Evolutionary conservation across 495 filamentous ascomycete species (phyloP).

Genomic region (Xylaria nigripes): DNA sequence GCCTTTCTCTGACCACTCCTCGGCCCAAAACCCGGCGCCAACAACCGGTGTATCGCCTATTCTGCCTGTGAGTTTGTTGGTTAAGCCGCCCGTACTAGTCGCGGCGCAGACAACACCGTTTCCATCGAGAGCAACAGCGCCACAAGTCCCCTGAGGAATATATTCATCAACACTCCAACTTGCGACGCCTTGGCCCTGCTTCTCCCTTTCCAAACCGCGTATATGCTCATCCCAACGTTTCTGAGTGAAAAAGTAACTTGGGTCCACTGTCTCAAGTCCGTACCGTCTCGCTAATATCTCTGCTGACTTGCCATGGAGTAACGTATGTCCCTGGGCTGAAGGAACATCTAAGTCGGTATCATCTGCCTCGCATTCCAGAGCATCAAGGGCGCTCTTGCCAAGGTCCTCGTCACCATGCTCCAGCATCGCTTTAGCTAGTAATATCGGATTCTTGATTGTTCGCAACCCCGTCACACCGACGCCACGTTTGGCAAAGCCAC

Average conservation of each 20-base stretch:
- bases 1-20: conserved; percentile 56
- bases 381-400: not conserved
- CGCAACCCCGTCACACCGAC: conserved; percentile 65
- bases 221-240: conserved; percentile 77
- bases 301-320: conserved; percentile 57
- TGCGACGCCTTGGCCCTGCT: conserved; percentile 21
- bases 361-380: conserved; percentile 9
- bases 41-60: conserved; percentile 84
- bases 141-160: conserved; percentile 75
- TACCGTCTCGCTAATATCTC: conserved; percentile 58
- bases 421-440: conserved; percentile 64
- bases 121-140: conserved; percentile 68
- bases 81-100: conserved; percentile 81
- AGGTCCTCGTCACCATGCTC: conserved; percentile 50
- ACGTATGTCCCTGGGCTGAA: conserved; percentile 54
- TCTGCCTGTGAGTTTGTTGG: conserved; percentile 77
- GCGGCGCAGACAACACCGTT: conserved; percentile 67
- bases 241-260: conserved; percentile 70
- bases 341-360: conserved; percentile 30
- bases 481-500: conserved; percentile 63
- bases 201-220: conserved; percentile 52
- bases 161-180: conserved; percentile 49
- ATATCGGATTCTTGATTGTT: conserved; percentile 70
- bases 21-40: conserved; percentile 86
- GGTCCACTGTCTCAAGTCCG: conserved; percentile 59